A percentile compares a stretch with the other conserved stretches of the same genome.
Evolutionary conservation across 176 grass and related monocot species (phyloP).

Genomic region (Eragrostis nindensis): DNA sequence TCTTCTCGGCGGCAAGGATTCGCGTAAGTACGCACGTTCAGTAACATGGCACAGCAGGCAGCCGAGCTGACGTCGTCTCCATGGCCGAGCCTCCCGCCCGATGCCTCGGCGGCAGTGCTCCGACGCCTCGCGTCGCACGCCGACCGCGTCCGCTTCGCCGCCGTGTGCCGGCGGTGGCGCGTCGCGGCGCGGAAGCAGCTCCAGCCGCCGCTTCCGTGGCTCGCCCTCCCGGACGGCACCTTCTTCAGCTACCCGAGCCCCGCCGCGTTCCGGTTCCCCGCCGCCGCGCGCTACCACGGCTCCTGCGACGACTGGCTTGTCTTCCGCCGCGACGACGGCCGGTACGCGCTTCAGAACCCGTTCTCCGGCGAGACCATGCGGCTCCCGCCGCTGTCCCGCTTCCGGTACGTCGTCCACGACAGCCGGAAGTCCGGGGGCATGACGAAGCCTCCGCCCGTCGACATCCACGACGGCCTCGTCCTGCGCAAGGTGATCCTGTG

Average conservation of each 20-base stretch:
- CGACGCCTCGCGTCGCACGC: conserved; percentile 1
- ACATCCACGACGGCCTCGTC: neutral
- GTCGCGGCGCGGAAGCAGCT: neutral
- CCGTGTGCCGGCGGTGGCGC: neutral
- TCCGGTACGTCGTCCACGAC: neutral
- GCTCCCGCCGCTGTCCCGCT: neutral
- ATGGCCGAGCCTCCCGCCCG: neutral
- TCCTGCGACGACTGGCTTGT: too few relatives aligned
- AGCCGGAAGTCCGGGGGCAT: neutral
- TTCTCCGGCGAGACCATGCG: neutral
- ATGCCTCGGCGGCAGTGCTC: neutral
- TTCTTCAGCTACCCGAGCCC: neutral
- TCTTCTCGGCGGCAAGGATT: too few relatives aligned
- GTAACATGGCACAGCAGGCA: too few relatives aligned
- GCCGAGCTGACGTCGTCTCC: too few relatives aligned
- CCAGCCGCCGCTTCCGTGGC: neutral
- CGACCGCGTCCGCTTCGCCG: conserved; percentile 23
- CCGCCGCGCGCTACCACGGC: too few relatives aligned
- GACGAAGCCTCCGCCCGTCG: too few relatives aligned
- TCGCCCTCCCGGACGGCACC: neutral
- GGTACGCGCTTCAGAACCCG: neutral
- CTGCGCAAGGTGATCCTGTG: conserved; percentile 7
- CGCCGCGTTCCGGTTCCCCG: too few relatives aligned
- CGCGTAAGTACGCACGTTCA: too few relatives aligned
- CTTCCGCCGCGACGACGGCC: too few relatives aligned